Base-by-base conservation (phyloP, 2,329 filamentous ascomycete genomes). In the Mariannaea sp. region DNA sequence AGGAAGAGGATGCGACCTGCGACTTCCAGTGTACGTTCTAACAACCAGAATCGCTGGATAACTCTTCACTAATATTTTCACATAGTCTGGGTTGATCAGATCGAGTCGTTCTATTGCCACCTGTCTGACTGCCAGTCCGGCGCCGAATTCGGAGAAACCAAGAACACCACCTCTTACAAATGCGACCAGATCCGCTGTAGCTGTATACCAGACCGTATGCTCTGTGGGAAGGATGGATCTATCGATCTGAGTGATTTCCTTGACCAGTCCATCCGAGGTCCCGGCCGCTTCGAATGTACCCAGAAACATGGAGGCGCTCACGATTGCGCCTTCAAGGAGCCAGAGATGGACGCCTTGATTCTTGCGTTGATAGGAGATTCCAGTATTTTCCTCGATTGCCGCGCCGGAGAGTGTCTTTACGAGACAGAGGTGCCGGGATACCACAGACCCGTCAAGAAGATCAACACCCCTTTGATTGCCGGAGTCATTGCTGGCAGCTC, bases 391-490 rank as follows among this genome's bases (percentile, higher is more conserved):
- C 77, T 99, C 38, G 80, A 84, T 20, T 99, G 94, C 67, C 79
- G 85, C 56, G 84, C 92, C 19, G 94, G 94, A 55, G 94, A 99
- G 75, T 99, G 94, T 77, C 77, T 99, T 27, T 92, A 97, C 72
- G 84, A 89, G 69, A 96, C 92, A 5, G 89, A 97, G 66, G 87
- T 97, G 6, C 94, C 94, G 13, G 94, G 95, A 14, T 99, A 96
- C 68, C 81, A 88, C 61, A 83, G 88, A 16, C 92, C 93, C 1
- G 82, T 97, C 55, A 96, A 97, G 76, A 87, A 88, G 69, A 97
- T 99, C 75, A 99, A 99, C 71, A 97, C 93, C 0, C 94, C 93
- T 3, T 80, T 99, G 42, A 99, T 99, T 62, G 93, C 95, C 9
- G 88, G 90, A 12, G 89, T 97, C 40, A 97, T 99, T 65, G 92